phyloP scores from a whole-genome alignment of 768 basidiomycete species.

The Pulveroboletus sp. region DNA sequence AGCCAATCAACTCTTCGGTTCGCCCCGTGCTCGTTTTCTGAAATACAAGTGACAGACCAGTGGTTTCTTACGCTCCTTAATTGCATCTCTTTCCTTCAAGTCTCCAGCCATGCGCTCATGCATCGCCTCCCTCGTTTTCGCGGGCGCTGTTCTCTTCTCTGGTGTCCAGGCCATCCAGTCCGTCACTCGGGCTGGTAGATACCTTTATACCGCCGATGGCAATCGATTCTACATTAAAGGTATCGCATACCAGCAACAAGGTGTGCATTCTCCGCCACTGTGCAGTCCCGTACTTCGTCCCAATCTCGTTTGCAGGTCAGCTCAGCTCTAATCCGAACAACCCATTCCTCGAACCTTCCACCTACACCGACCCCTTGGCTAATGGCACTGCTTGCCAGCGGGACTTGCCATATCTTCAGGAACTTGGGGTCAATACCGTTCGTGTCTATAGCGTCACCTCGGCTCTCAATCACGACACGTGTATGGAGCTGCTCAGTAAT shows the following conservation, averaged over 20 bases:
- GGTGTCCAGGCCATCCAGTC: constrained; percentile 62
- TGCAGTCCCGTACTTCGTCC: neutral
- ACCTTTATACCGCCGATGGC: constrained; percentile 75
- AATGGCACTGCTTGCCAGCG: constrained; percentile 63
- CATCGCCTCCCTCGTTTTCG: constrained; percentile 32
- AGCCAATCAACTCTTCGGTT: too few relatives aligned
- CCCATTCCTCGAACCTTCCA: constrained; percentile 66
- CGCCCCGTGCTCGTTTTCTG: neutral
- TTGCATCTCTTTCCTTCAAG: constrained; percentile 7
- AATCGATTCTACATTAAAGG: constrained; percentile 87
- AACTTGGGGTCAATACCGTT: constrained; percentile 76
- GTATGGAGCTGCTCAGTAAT: constrained; percentile 71
- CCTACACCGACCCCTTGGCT: constrained; percentile 77
- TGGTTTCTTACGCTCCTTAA: neutral
- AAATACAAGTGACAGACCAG: too few relatives aligned
- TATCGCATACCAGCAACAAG: constrained; percentile 80
- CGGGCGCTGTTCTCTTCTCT: constrained; percentile 41
- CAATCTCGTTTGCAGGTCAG: constrained; percentile 27
- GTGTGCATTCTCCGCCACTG: constrained; percentile 32
- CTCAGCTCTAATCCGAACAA: constrained; percentile 47
- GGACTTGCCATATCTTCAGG: constrained; percentile 72
- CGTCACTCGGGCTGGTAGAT: constrained; percentile 69
- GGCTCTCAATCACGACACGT: constrained; percentile 77
- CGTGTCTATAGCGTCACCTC: constrained; percentile 87
- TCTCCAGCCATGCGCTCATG: constrained; percentile 26